Evolutionary conservation across 495 filamentous ascomycete species (phyloP).

Genomic region (Neurospora sp.): DNA sequence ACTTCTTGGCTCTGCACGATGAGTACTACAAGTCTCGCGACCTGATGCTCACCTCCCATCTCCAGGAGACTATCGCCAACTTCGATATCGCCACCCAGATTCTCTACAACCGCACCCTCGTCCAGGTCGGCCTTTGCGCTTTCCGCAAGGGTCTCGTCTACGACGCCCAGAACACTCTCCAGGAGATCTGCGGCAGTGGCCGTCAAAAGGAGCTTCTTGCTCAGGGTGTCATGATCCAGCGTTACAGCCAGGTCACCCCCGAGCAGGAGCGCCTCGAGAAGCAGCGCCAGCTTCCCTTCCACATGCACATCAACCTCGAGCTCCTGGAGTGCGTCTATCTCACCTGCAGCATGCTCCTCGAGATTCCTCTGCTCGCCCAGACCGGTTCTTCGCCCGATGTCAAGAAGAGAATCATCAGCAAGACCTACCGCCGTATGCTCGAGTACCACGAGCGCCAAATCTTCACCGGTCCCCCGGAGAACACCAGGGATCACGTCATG

Average conservation of each 20-base stretch:
- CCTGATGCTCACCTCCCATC: slow-evolving; percentile 99
- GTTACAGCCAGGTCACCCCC: slow-evolving; percentile 86
- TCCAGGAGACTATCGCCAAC: slow-evolving; percentile 88
- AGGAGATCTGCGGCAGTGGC: slow-evolving; percentile 95
- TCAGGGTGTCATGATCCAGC: slow-evolving; percentile 95
- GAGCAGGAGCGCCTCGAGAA: slow-evolving; percentile 96
- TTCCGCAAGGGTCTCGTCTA: slow-evolving; percentile 96
- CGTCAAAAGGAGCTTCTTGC: slow-evolving; percentile 96
- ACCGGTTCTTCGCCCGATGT: slow-evolving; percentile 92
- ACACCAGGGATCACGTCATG: slow-evolving; percentile 98
- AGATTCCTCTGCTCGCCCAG: slow-evolving; percentile 94
- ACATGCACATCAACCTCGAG: slow-evolving; percentile 99
- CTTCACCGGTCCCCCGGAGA: slow-evolving; percentile 96
- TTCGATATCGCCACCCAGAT: slow-evolving; percentile 97
- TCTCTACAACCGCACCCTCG: slow-evolving; percentile 94
- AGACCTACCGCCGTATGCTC: slow-evolving; percentile 97
- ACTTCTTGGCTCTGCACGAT: slow-evolving; percentile 94
- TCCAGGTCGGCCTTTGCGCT: slow-evolving; percentile 95
- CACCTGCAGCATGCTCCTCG: slow-evolving; percentile 95
- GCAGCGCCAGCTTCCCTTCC: slow-evolving; percentile 94
- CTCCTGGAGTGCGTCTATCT: slow-evolving; percentile 97
- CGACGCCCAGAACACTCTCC: slow-evolving; percentile 90
- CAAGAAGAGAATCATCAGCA: slow-evolving; percentile 96
- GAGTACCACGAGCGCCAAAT: slow-evolving; percentile 99
- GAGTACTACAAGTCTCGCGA: slow-evolving; percentile 95